phyloP scores from a whole-genome alignment of 164 flowering plant genomes.

The Sedum album region DNA sequence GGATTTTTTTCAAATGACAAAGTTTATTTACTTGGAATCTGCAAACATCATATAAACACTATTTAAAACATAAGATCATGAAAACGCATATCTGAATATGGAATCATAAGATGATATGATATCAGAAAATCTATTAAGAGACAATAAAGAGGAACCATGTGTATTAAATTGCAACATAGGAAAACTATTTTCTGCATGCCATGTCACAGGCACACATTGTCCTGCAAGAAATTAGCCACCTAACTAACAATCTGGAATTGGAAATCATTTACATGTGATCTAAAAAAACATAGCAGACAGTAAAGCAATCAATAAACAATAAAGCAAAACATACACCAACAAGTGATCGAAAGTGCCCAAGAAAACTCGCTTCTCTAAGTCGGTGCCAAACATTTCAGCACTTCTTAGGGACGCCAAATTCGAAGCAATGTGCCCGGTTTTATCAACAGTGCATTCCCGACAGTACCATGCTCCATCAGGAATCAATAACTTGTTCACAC shows the following conservation, averaged over 20 bases:
- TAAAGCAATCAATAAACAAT: neutral
- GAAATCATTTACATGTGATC: neutral
- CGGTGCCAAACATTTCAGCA: slow-evolving; percentile 74
- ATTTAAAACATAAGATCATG: neutral
- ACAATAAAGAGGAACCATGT: too few species aligned
- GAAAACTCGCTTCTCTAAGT: slow-evolving; percentile 61
- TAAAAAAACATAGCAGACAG: neutral
- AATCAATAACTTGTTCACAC: slow-evolving; percentile 55
- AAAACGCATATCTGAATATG: neutral
- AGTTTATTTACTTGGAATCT: neutral
- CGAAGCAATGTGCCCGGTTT: slow-evolving; percentile 36
- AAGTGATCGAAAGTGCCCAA: slow-evolving; percentile 79
- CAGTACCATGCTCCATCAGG: slow-evolving; percentile 92
- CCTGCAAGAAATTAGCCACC: neutral
- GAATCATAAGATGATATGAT: neutral
- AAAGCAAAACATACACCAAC: slow-evolving; percentile 69
- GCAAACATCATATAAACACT: neutral
- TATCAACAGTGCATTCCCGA: slow-evolving; percentile 68
- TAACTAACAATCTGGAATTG: neutral
- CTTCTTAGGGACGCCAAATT: slow-evolving; percentile 53
- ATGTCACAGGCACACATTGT: neutral
- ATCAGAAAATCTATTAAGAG: too few species aligned
- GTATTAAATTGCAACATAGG: too few species aligned
- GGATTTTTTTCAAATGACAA: neutral
- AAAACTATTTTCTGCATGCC: too few species aligned